A percentile compares a stretch with the other conserved stretches of the same genome.
Evolutionary conservation across 805 yeast species (phyloP).

Genomic region (Komagataella pastoris): DNA sequence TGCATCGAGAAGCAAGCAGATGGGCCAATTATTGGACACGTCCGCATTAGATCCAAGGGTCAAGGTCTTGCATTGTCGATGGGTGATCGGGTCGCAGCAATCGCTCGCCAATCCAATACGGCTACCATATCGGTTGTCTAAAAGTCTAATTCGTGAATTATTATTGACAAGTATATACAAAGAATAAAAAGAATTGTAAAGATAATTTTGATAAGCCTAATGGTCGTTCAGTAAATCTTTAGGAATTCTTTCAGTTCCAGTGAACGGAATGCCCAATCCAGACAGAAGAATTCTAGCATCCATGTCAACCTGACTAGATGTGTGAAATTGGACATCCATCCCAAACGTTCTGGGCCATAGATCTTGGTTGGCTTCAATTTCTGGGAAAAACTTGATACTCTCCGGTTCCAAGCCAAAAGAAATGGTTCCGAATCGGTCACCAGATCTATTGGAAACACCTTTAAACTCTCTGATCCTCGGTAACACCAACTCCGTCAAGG

Average conservation of each 20-base stretch:
- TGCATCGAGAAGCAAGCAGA: constrained; percentile 73
- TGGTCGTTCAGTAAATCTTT: constrained; percentile 8
- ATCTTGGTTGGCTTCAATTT: constrained; percentile 81
- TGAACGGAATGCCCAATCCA: constrained; percentile 72
- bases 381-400: constrained; percentile 79
- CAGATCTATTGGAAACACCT: constrained; percentile 65
- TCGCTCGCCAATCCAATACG: constrained; percentile 27
- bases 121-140: not conserved
- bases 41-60: constrained; percentile 92
- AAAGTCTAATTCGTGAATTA: not conserved
- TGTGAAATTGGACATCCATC: constrained; percentile 71
- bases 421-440: constrained; percentile 78
- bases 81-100: constrained; percentile 86
- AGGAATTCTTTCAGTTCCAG: constrained; percentile 32
- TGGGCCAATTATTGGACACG: constrained; percentile 83
- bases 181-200: not conserved
- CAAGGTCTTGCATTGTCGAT: constrained; percentile 92
- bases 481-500: constrained; percentile 82
- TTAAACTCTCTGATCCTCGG: constrained; percentile 84
- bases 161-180: not conserved
- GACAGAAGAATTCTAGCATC: constrained; percentile 81
- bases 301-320: constrained; percentile 80
- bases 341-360: constrained; percentile 82
- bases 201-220: too few species aligned
- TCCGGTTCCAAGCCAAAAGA: constrained; percentile 73